A percentile compares a stretch with the other conserved stretches of the same genome.
phyloP scores from a whole-genome alignment of 352 stramenopile genomes.

The Phytopythium sindhum region DNA sequence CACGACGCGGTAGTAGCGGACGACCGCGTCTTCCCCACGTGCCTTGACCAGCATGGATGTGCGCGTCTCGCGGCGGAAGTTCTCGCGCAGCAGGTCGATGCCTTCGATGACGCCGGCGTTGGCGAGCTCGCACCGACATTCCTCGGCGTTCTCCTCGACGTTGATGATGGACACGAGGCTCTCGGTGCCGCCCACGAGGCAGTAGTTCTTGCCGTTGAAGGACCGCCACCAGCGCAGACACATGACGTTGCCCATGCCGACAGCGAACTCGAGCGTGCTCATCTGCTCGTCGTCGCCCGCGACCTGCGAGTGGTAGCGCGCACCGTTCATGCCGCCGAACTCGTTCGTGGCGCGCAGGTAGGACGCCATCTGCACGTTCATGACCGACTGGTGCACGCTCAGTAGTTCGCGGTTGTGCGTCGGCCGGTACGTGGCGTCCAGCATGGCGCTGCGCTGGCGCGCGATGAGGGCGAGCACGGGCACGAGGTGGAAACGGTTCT shows the following conservation, averaged over 20 bases:
- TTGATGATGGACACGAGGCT: slow-evolving; percentile 85
- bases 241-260: slow-evolving; percentile 62
- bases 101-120: slow-evolving; percentile 55
- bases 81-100: slow-evolving; percentile 79
- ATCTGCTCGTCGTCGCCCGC: slow-evolving; percentile 80
- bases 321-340: slow-evolving; percentile 71
- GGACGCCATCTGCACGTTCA: slow-evolving; percentile 81
- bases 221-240: slow-evolving; percentile 78
- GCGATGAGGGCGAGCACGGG: slow-evolving; percentile 63
- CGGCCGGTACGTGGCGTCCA: slow-evolving; percentile 51
- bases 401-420: slow-evolving; percentile 65
- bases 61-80: slow-evolving; percentile 65
- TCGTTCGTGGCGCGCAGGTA: slow-evolving; percentile 83
- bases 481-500: slow-evolving; percentile 77
- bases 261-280: slow-evolving; percentile 78
- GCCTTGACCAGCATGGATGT: slow-evolving; percentile 86
- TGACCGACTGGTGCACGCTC: slow-evolving; percentile 62
- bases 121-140: slow-evolving; percentile 78
- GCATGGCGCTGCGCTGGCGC: slow-evolving; percentile 46
- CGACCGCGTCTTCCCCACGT: slow-evolving; percentile 31
- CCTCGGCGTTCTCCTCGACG: slow-evolving; percentile 80
- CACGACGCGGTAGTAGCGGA: slow-evolving; percentile 78
- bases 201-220: slow-evolving; percentile 83
- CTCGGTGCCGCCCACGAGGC: slow-evolving; percentile 71
- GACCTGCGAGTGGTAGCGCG: slow-evolving; percentile 79